These are phyloP conservation scores for Penstemon newberryi DNA, from an alignment of 257 asterid genomes.

Conservation along the genomic window DNA sequence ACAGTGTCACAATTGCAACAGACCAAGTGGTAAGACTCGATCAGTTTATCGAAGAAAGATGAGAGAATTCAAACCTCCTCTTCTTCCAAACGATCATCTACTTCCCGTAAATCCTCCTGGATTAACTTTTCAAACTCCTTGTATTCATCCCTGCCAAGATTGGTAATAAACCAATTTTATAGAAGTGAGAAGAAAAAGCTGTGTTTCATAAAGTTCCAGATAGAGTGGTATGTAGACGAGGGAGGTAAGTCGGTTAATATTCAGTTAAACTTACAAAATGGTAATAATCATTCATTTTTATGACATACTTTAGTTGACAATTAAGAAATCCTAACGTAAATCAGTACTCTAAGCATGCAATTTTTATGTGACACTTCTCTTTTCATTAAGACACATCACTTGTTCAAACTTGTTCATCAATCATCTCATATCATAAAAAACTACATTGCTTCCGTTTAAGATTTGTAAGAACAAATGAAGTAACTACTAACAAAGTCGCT, in stretches of 20 bases:
- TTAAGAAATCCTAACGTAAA: slow-evolving; percentile 4
- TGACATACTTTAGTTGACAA: not conserved
- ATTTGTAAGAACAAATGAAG: not conserved
- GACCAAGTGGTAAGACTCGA: slow-evolving; percentile 2
- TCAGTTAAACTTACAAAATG: slow-evolving; percentile 1
- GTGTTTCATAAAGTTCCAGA: slow-evolving; percentile 20
- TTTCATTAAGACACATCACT: not conserved
- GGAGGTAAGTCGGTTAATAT: not conserved
- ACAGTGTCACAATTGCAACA: slow-evolving; percentile 18
- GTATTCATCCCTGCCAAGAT: slow-evolving; percentile 75
- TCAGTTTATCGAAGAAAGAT: slow-evolving; percentile 19
- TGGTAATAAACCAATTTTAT: slow-evolving; percentile 12
- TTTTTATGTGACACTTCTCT: not conserved
- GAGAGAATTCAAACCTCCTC: slow-evolving; percentile 70
- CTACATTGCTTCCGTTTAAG: not conserved
- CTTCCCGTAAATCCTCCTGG: slow-evolving; percentile 74
- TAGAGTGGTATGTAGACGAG: not conserved
- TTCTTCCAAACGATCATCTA: slow-evolving; percentile 91
- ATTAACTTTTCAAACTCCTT: slow-evolving; percentile 91
- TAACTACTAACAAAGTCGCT: not conserved
- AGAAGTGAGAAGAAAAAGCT: slow-evolving; percentile 8
- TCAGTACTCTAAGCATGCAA: not conserved
- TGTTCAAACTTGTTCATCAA: not conserved
- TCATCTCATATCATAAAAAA: not conserved
- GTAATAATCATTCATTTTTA: slow-evolving; percentile 1